A percentile compares a stretch with the other conserved stretches of the same genome.
Evolutionary conservation across 176 grass and related monocot genomes (phyloP).

Genomic region (Metroxylon sagu): DNA sequence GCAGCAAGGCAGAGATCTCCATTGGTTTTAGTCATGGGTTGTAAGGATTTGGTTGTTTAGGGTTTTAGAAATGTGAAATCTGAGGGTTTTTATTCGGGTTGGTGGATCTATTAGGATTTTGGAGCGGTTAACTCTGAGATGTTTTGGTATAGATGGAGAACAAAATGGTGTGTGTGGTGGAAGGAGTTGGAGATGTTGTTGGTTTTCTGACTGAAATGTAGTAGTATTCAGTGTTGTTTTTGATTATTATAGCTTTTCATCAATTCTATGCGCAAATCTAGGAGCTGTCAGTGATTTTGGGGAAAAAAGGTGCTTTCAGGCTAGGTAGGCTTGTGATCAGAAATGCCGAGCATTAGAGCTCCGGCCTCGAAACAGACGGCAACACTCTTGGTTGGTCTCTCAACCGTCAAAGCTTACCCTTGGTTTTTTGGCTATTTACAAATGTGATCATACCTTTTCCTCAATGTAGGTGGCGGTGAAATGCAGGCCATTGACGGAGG

Average conservation of each 20-base stretch:
- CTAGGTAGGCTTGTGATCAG: not conserved
- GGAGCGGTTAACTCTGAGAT: too few relatives aligned
- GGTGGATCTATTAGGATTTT: too few relatives aligned
- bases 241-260: not conserved
- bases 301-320: not conserved
- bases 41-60: too few relatives aligned
- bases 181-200: too few relatives aligned
- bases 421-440: not conserved
- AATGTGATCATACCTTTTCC: not conserved
- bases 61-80: too few relatives aligned
- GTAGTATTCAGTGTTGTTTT: too few relatives aligned
- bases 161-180: too few relatives aligned
- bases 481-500: constrained; percentile 78
- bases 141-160: too few relatives aligned
- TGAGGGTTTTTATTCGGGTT: too few relatives aligned
- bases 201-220: too few relatives aligned
- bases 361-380: constrained; percentile 83
- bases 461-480: constrained; percentile 74
- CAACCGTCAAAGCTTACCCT: not conserved
- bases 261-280: not conserved
- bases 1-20: too few relatives aligned
- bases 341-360: constrained; percentile 83
- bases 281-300: not conserved
- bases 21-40: too few relatives aligned
- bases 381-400: constrained; percentile 56